Evolutionary conservation across 352 stramenopile genomes (phyloP), one percentile per base, ranked within the genome.

Genomic region (Peronospora destructor): DNA sequence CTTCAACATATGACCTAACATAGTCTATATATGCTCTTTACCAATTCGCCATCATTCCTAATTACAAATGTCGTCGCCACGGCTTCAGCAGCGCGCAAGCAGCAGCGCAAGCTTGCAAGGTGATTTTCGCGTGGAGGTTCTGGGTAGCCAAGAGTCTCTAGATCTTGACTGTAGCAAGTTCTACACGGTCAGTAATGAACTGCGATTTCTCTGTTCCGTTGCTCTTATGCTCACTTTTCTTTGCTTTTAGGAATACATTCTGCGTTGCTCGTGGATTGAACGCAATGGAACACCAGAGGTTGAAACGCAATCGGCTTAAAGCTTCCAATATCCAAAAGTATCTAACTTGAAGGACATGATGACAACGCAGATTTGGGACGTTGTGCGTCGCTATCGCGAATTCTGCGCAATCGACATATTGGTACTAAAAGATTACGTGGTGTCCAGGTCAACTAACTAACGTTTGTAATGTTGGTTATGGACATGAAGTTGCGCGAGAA

Each of bases 341-440:
- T 41, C 21, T 17, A 8, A 14, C 29, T 54, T 4, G 53, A 28
- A 21, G 35, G 49, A 11, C 32, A 19, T 51, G 19, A 19, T 56
- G 46, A 3, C 9, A 43, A 19, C n/a, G 19, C 44, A 92, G 81
- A 82, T 83, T 8, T 93, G 82, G 82, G 77, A 93, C 43, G 70
- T 90, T 29, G 73, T 85, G 17, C 82, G 78, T 11, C 76, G 82
- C 35, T 93, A 93, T 50, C 77, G 82, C 21, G 82, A 93, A 58
- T 93, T 93, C 45, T 87, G 79, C 32, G 82, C 82, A 1, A 78
- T 93, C 25, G 82, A 93, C 59, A 87, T 93, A 25, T 55, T 93
- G 59, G 82, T 92, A 59, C 12, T 38, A 9, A 16, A 10, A 12
- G 11, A 23, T 7, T 7, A 30, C 0, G 10, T 10, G 11, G 17